Evolutionary conservation across 805 yeast genomes (phyloP).

Genomic region (Saturnispora diversa): DNA sequence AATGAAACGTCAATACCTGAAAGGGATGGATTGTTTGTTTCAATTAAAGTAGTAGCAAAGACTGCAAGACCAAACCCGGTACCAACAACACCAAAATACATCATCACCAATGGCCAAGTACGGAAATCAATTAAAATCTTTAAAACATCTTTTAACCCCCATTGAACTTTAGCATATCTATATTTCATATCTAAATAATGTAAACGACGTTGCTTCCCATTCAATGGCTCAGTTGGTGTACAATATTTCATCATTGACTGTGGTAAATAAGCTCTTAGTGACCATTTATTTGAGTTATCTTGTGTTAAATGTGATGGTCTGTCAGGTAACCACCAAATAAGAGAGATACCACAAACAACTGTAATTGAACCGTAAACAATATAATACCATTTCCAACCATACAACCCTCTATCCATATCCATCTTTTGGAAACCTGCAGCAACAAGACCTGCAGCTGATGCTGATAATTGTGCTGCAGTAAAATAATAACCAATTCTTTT

Average conservation of each 20-base stretch:
- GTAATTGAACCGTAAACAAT: slow-evolving; percentile 69
- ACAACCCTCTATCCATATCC: slow-evolving; percentile 59
- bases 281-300: slow-evolving; percentile 12
- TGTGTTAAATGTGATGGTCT: slow-evolving; percentile 40
- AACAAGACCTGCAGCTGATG: slow-evolving; percentile 82
- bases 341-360: slow-evolving; percentile 49
- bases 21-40: slow-evolving; percentile 52
- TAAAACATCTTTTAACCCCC: slow-evolving; percentile 55
- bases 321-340: slow-evolving; percentile 84
- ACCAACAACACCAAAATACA: slow-evolving; percentile 92
- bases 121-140: slow-evolving; percentile 52
- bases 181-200: slow-evolving; percentile 55
- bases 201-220: slow-evolving; percentile 39
- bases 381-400: slow-evolving; percentile 87
- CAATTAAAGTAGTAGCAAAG: slow-evolving; percentile 72
- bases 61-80: slow-evolving; percentile 84
- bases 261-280: slow-evolving; percentile 20
- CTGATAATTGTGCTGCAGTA: slow-evolving; percentile 87
- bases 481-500: slow-evolving; percentile 79
- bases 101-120: slow-evolving; percentile 72
- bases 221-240: slow-evolving; percentile 40
- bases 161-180: slow-evolving; percentile 39
- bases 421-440: slow-evolving; percentile 83
- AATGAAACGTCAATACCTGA: slow-evolving; percentile 64
- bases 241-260: slow-evolving; percentile 15